These are phyloP conservation scores for Scutellaria galericulata DNA, from an alignment of 257 asterid genomes.

Conservation along the genomic window DNA sequence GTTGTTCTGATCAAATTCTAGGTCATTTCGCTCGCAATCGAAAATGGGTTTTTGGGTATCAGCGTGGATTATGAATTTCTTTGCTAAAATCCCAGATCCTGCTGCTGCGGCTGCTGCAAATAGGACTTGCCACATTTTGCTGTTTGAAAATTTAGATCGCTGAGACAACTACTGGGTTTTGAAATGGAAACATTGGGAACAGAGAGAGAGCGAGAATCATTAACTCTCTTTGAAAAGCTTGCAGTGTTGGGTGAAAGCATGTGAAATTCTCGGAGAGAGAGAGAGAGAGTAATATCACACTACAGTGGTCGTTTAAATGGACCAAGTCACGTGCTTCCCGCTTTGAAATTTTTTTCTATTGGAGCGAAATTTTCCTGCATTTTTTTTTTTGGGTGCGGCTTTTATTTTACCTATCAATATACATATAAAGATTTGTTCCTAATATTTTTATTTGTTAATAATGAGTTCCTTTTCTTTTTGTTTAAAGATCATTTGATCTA, in stretches of 20 bases:
- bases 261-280: background rate
- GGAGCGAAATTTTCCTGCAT: background rate
- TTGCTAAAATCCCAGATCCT: conserved; percentile 83
- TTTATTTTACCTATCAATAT: background rate
- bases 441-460: background rate
- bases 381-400: no score
- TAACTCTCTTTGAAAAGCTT: conserved; percentile 32
- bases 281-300: background rate
- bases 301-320: background rate
- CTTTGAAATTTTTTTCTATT: background rate
- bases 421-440: background rate
- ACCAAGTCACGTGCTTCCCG: conserved; percentile 39
- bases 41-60: conserved; percentile 38
- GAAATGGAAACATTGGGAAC: conserved; percentile 1
- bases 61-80: conserved; percentile 49
- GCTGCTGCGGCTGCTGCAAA: conserved; percentile 75
- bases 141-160: conserved; percentile 10
- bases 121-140: conserved; percentile 72
- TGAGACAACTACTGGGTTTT: background rate
- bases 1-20: conserved; percentile 27
- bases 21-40: conserved; percentile 25
- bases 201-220: conserved; percentile 27
- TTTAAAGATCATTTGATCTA: no score
- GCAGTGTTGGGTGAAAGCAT: conserved; percentile 35
- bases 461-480: no score